Evolutionary conservation across 768 basidiomycete species (phyloP).

Genomic region (Boletus reticulatus): DNA sequence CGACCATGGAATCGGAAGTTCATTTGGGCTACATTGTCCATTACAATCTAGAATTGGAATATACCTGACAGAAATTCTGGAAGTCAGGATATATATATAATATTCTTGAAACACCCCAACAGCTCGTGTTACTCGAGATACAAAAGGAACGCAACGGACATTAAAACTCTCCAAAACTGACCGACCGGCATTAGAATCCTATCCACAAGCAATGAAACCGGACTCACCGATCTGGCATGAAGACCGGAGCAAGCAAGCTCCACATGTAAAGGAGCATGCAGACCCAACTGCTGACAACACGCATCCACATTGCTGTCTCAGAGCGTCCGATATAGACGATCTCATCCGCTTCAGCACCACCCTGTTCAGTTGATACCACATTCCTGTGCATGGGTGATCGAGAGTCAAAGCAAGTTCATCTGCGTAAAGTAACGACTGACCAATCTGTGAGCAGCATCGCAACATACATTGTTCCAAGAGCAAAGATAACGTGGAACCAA

Average conservation of each 20-base stretch:
- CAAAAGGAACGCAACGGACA: neutral
- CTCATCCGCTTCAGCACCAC: slow-evolving; percentile 50
- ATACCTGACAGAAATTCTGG: neutral
- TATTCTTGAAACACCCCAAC: neutral
- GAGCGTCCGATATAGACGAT: slow-evolving; percentile 93
- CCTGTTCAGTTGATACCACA: slow-evolving; percentile 58
- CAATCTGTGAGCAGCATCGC: slow-evolving; percentile 97
- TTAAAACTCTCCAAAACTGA: slow-evolving; percentile 28
- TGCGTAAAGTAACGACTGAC: slow-evolving; percentile 46
- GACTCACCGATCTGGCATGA: slow-evolving; percentile 86
- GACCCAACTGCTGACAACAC: slow-evolving; percentile 93
- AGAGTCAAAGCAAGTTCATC: neutral
- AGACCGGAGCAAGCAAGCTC: slow-evolving; percentile 83
- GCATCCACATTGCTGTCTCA: slow-evolving; percentile 99
- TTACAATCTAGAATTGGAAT: neutral
- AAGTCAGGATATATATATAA: neutral
- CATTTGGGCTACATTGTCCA: neutral
- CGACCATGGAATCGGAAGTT: neutral
- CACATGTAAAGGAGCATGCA: slow-evolving; percentile 84
- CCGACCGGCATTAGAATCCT: neutral
- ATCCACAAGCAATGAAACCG: neutral
- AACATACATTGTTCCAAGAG: slow-evolving; percentile 96
- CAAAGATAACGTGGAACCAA: slow-evolving; percentile 99
- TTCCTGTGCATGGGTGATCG: slow-evolving; percentile 49
- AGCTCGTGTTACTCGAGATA: neutral